A percentile compares a stretch with the other conserved stretches of the same genome.
These are phyloP conservation scores for Fusarium newnesense DNA, from an alignment of 2,329 filamentous ascomycete species.

Conservation along the genomic window DNA sequence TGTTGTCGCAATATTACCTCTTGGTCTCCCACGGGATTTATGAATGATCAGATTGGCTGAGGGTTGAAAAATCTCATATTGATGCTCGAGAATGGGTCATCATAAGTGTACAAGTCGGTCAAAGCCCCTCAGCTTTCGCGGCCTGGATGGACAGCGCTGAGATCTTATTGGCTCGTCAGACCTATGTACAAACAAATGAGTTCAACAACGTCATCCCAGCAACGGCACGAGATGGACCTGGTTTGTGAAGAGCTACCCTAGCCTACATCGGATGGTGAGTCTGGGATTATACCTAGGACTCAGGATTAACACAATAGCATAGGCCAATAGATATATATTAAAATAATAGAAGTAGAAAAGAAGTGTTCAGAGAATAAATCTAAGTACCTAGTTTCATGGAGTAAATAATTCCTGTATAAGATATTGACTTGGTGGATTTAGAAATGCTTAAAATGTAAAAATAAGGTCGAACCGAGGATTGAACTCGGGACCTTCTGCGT, in stretches of 20 bases:
- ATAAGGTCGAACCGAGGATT: constrained; percentile 1
- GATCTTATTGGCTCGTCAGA: constrained; percentile 30
- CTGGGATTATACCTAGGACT: too few species aligned
- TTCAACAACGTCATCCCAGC: constrained; percentile 29
- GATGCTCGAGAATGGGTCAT: constrained; percentile 17
- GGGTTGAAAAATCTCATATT: constrained; percentile 24
- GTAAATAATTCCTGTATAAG: too few species aligned
- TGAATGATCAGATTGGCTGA: constrained; percentile 2
- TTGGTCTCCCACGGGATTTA: background rate
- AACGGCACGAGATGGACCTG: background rate
- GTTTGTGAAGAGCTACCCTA: too few species aligned
- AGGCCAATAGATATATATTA: background rate
- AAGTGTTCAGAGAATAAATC: too few species aligned
- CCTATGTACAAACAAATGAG: constrained; percentile 31
- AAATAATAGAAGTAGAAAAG: background rate
- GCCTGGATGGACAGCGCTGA: constrained; percentile 26
- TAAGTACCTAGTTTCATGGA: background rate
- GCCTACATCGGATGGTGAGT: too few species aligned
- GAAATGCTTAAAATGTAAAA: background rate
- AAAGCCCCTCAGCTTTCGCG: constrained; percentile 40
- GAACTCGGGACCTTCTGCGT: constrained; percentile 3
- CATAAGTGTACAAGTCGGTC: constrained; percentile 22
- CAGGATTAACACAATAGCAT: too few species aligned
- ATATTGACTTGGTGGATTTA: accelerated
- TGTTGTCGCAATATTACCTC: constrained; percentile 16